Conservation (phyloP, 2,329 filamentous ascomycete species). For the Diaporthe sp. region DNA sequence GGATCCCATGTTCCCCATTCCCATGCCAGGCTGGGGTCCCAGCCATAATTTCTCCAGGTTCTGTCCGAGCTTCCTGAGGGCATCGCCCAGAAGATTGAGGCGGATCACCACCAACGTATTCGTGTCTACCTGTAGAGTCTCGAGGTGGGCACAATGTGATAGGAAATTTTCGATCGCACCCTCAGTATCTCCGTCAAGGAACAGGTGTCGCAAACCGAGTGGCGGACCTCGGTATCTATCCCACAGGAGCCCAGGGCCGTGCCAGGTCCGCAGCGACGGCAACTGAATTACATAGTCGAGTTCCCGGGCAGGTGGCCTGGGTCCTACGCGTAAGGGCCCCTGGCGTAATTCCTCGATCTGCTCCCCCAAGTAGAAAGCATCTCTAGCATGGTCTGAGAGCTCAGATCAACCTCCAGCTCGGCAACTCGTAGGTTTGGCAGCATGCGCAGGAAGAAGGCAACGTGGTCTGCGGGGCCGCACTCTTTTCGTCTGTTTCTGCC, state of each 20-base stretch:
- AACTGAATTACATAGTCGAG: neutral
- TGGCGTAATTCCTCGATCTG: neutral
- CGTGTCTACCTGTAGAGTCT: neutral
- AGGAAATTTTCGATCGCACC: neutral
- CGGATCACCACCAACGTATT: fast-evolving
- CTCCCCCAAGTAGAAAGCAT: neutral
- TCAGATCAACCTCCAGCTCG: neutral
- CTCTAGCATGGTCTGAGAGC: neutral
- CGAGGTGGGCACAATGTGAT: neutral
- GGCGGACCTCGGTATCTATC: neutral
- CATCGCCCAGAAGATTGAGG: neutral
- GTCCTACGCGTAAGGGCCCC: neutral
- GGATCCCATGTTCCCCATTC: neutral
- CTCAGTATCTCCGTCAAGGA: neutral
- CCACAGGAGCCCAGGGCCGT: neutral
- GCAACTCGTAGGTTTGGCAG: neutral
- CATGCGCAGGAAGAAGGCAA: neutral
- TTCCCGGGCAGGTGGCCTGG: neutral
- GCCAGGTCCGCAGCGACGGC: neutral
- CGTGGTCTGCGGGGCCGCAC: neutral
- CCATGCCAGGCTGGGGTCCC: neutral
- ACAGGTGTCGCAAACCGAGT: neutral
- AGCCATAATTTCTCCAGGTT: neutral
- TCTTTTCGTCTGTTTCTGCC: neutral
- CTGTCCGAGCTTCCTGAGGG: neutral